A percentile compares a stretch with the other conserved stretches of the same genome.
phyloP scores from a whole-genome alignment of 352 stramenopile genomes.

The Blastocystis sp. region DNA sequence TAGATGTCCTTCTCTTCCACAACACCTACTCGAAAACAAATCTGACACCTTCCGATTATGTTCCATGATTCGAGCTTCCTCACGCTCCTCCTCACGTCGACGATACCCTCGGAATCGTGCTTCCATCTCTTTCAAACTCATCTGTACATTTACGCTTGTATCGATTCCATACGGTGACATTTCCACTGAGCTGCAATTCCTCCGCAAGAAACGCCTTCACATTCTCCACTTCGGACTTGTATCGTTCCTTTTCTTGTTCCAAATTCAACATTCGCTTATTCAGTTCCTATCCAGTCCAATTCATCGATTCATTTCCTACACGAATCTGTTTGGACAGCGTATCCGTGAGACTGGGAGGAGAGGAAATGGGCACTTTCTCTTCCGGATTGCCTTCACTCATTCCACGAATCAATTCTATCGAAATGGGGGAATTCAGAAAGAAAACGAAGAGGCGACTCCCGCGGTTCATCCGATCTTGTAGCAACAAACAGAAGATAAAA shows the following conservation, averaged over 20 bases:
- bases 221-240: neutral
- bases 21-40: constrained; percentile 16
- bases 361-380: neutral
- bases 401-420: too few relatives aligned
- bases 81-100: neutral
- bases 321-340: neutral
- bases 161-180: neutral
- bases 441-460: too few relatives aligned
- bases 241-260: constrained; percentile 20
- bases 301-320: neutral
- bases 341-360: neutral
- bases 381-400: neutral
- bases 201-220: neutral
- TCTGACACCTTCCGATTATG: constrained; percentile 34
- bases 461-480: neutral
- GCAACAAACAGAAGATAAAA: neutral
- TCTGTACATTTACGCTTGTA: neutral
- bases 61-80: constrained; percentile 2
- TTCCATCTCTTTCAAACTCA: constrained; percentile 19
- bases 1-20: neutral
- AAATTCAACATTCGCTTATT: constrained; percentile 8
- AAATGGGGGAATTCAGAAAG: too few relatives aligned
- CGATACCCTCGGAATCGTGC: constrained; percentile 44
- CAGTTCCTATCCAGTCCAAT: neutral
- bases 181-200: constrained; percentile 14